Evolutionary conservation across 805 yeast genomes (phyloP), one percentile per base, ranked within the genome.

Genomic region (Starmerella sp.): DNA sequence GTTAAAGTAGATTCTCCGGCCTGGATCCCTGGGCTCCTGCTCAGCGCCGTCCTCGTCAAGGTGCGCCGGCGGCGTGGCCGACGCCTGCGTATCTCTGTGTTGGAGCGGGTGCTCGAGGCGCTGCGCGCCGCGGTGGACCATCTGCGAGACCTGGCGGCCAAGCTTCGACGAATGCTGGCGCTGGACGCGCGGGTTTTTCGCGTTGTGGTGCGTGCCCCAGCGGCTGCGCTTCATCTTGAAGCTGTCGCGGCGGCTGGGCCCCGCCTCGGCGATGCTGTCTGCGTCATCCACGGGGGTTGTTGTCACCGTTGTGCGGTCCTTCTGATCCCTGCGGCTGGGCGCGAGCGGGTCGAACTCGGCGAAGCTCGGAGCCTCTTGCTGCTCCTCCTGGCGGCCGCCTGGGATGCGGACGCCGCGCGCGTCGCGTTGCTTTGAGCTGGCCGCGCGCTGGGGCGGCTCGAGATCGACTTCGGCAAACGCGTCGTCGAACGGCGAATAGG

Each of bases 141-240:
- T 53, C 7, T 58, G 60, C 47, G 57, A 57, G 31, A 57, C 44
- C 17, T 57, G 61, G 11, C 62, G 54, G 11, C 62, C 61, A 8
- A 57, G 54, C 9, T 36, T 52, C 17, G 54, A 29, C 17, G 48
- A 29, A 22, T 49, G 50, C 22, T 44, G 50, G 32, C 54, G 54
- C 31, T 10, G 14, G 17, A 39, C 29, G 34, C 42, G 51, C 4
- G 46, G 54, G 8, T 48, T 50, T 56, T 80, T 79, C 63, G 81
- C 79, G 14, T 46, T 17, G 62, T 95, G 77, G 60, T 84, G 87
- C 4, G 97, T 90, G 56, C 96, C 96, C 95, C 95, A 87, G 6
- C 63, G 58, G 41, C 57, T 45, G 41, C 62, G 57, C 48, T 60
- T 60, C 35, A 46, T 57, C 52, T 30, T 28, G 35, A 53, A 59